These are phyloP conservation scores for Cinchona pubescens DNA, from an alignment of 257 asterid genomes.

Conservation along the genomic window DNA sequence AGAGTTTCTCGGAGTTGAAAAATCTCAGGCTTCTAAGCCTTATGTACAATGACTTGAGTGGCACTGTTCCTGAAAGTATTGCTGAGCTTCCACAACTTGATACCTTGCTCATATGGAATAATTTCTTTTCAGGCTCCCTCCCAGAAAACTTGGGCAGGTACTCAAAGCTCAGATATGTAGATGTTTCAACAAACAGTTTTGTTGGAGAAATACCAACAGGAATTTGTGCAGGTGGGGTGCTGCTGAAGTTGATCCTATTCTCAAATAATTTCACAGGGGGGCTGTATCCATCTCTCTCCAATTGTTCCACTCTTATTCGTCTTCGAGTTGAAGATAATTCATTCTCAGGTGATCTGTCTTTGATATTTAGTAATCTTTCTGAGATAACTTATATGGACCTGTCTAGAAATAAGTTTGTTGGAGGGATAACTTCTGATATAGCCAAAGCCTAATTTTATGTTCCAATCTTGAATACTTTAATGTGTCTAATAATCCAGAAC, in stretches of 20 bases:
- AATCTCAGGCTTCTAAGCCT: slow-evolving; percentile 70
- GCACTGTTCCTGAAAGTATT: slow-evolving; percentile 76
- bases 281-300: slow-evolving; percentile 68
- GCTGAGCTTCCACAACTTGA: slow-evolving; percentile 77
- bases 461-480: slow-evolving; percentile 61
- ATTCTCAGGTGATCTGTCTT: slow-evolving; percentile 74
- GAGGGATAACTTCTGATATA: slow-evolving; percentile 62
- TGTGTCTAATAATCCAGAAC: slow-evolving; percentile 68
- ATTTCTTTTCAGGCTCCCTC: slow-evolving; percentile 72
- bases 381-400: slow-evolving; percentile 66
- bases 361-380: slow-evolving; percentile 43
- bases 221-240: slow-evolving; percentile 63
- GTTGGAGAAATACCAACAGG: slow-evolving; percentile 61
- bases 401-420: slow-evolving; percentile 69
- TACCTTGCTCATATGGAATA: slow-evolving; percentile 79
- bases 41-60: slow-evolving; percentile 80
- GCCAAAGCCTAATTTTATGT: no score
- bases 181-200: slow-evolving; percentile 78
- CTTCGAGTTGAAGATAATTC: slow-evolving; percentile 76
- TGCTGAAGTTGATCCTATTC: slow-evolving; percentile 66
- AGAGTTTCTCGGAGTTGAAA: slow-evolving; percentile 65
- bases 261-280: slow-evolving; percentile 78
- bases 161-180: slow-evolving; percentile 64
- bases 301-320: slow-evolving; percentile 85
- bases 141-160: slow-evolving; percentile 65